phyloP scores from a whole-genome alignment of 2,329 filamentous ascomycete genomes.

The Aspergillus japonicus region DNA sequence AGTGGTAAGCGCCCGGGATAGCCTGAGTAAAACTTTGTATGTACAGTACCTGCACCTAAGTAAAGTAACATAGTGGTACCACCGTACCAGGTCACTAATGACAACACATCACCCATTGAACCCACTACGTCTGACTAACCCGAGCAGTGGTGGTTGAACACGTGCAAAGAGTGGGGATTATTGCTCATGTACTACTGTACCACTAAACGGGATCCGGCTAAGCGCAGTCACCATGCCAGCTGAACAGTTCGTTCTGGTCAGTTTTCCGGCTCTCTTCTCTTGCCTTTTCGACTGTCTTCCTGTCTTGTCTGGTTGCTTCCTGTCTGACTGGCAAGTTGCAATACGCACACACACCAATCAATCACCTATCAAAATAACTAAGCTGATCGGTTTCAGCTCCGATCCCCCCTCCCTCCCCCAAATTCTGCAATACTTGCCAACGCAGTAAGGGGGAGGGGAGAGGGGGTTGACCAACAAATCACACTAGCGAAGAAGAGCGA shows the following conservation, averaged over 20 bases:
- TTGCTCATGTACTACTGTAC: neutral
- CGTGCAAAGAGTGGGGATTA: conserved; percentile 10
- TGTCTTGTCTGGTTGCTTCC: neutral
- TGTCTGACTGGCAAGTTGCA: neutral
- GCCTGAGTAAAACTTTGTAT: too few relatives aligned
- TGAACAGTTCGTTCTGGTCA: neutral
- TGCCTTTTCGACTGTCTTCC: neutral
- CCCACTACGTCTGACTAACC: too few relatives aligned
- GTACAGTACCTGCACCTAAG: too few relatives aligned
- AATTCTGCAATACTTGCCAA: neutral
- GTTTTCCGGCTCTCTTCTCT: neutral
- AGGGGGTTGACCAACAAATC: conserved; percentile 31
- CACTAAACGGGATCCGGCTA: neutral
- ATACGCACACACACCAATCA: neutral
- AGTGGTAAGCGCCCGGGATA: neutral
- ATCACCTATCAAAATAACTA: neutral
- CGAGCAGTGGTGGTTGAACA: conserved; percentile 8
- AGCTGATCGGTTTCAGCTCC: conserved; percentile 1
- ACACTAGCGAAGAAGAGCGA: conserved; percentile 6
- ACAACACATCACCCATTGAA: too few relatives aligned
- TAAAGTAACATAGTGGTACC: too few relatives aligned
- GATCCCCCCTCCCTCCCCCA: neutral
- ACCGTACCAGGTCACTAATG: too few relatives aligned
- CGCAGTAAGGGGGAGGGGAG: conserved; percentile 25
- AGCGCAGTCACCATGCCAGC: neutral